Percentiles rank a stretch among this genome's conserved stretches.
These are phyloP conservation scores for Tetraselmis striata DNA, from an alignment of 139 green algal genomes.

Conservation along the genomic window DNA sequence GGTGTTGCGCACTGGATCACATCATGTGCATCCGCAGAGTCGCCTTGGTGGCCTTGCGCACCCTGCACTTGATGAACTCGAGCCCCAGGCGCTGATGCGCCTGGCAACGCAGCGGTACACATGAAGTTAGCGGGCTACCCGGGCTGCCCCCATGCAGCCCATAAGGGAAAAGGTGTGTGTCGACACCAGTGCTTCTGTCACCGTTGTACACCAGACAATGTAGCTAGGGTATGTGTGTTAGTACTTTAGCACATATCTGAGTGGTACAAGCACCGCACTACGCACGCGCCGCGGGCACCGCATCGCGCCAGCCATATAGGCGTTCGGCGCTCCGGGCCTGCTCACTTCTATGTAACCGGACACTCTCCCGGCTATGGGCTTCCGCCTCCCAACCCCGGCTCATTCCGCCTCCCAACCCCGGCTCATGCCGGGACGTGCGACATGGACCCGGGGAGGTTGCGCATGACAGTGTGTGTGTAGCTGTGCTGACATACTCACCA, in stretches of 20 bases:
- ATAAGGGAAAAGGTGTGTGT: no score
- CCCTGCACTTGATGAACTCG: conserved; percentile 73
- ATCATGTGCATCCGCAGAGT: conserved; percentile 77
- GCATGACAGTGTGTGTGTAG: background rate
- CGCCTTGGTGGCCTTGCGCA: conserved; percentile 64
- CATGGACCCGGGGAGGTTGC: no score
- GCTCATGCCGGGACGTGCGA: no score
- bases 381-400: no score
- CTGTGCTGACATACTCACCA: background rate
- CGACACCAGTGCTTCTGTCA: no score
- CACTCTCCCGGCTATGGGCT: no score
- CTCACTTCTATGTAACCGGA: no score
- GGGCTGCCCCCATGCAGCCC: background rate
- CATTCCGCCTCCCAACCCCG: no score
- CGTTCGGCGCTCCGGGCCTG: no score
- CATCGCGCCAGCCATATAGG: no score
- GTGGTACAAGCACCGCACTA: background rate
- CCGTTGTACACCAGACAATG: background rate
- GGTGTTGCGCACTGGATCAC: conserved; percentile 34
- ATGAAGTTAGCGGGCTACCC: background rate
- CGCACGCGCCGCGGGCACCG: no score
- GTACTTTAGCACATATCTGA: background rate
- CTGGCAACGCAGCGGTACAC: no score
- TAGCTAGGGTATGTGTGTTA: background rate
- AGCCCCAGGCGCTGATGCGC: conserved; percentile 70